Base-by-base conservation (phyloP, 2,329 filamentous ascomycete genomes). In the Cylindrodendrum hubeiense region DNA sequence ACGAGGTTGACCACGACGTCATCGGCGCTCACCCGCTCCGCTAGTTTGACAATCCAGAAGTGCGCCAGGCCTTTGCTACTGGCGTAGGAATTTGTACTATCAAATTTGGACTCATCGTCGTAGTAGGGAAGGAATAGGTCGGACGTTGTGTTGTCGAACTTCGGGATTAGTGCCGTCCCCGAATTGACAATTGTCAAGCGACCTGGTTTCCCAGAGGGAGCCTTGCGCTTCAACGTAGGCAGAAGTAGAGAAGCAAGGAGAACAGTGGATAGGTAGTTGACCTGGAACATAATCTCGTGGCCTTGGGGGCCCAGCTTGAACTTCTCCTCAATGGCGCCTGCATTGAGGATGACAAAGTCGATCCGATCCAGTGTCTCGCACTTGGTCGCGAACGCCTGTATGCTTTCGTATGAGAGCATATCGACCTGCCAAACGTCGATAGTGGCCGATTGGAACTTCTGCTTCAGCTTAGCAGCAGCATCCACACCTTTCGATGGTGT, bases 341-440 rank as follows among this genome's bases (percentile, higher is more conserved):
- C 83, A 56, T 86, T 86, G 22, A 85, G 75, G 13, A 87, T 78
- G 17, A 72, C 79, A 26, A 82, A 78, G 67, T 86, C 83, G 21
- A 86, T 71, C 0, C 80, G 75, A 1, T 73, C 50, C 6, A 85
- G 75, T 0, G 55, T 74, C 8, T 79, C 68, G n/a, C 78, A 77
- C 2, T 78, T 77, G 1, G 56, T 56, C 0, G 76, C 79, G 60
- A 88, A 87, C 0, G 67, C 71, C 30, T 77, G 75, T 1, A 87
- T 74, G 2, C 83, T 86, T 2, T 78, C 73, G 53, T 86, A 85
- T 0, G 78, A 81, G 5, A 62, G 57, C 79, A 87, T 82, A 49
- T 88, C 84, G n/a, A 88, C 68, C 3, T 72, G 10, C 84, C 83
- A 87, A 10, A 88, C 84, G 12, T 85, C 77, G 13, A 87, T 78